These are phyloP conservation scores for Trametes meyenii DNA, from an alignment of 768 basidiomycete genomes.

Conservation along the genomic window DNA sequence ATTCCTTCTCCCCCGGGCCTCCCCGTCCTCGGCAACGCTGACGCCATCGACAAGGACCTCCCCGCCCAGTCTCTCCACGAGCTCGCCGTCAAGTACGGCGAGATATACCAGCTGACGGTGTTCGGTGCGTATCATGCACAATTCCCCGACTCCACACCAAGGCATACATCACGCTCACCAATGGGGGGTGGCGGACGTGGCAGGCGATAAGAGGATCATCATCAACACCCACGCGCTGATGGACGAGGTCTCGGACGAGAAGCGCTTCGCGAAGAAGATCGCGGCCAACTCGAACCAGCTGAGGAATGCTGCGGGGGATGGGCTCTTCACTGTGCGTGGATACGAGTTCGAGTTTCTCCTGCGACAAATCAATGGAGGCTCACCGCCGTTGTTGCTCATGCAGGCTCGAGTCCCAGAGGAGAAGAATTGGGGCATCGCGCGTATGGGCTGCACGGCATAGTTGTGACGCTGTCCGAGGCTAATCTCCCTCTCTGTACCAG, in stretches of 20 bases:
- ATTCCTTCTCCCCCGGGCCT: conserved; percentile 46
- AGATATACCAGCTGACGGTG: conserved; percentile 43
- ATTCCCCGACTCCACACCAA: background rate
- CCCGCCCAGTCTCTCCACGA: conserved; percentile 38
- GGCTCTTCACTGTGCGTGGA: conserved; percentile 41
- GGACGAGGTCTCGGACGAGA: conserved; percentile 47
- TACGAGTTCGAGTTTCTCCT: conserved; percentile 25
- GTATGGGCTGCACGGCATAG: conserved; percentile 30
- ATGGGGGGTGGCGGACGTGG: background rate
- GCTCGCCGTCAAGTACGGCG: conserved; percentile 44
- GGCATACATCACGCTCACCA: background rate
- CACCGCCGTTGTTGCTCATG: conserved; percentile 30
- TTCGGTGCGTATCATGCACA: conserved; percentile 30
- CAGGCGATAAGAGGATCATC: conserved; percentile 34
- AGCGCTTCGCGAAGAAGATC: conserved; percentile 45
- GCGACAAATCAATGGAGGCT: conserved; percentile 17
- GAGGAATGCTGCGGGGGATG: conserved; percentile 43
- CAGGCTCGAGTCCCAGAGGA: conserved; percentile 41
- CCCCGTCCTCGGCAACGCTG: conserved; percentile 45
- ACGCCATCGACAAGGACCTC: conserved; percentile 39
- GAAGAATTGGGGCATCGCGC: conserved; percentile 49
- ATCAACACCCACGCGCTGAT: conserved; percentile 41
- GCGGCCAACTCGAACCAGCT: conserved; percentile 38
- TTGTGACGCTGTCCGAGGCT: background rate
- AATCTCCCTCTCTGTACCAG: conserved; percentile 23